Base-by-base conservation (phyloP, 2,329 filamentous ascomycete species). In the Hortaea sp. region DNA sequence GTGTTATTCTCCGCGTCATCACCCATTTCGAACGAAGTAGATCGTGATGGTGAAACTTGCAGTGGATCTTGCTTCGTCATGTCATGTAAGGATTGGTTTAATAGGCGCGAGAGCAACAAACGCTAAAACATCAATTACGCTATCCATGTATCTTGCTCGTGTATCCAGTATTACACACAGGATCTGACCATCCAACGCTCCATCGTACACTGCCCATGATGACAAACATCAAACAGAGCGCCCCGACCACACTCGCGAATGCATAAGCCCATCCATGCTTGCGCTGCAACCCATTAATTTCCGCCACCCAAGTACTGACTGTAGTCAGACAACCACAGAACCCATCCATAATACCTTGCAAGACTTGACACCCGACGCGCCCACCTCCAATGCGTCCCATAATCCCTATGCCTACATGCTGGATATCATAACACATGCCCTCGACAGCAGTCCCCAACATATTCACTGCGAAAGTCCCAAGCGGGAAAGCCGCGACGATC, bases 391-490 rank as follows among this genome's bases (percentile, higher is more conserved):
- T 56, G 1, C 63, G 30, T 2, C 70, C 49, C 54, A 43, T 53
- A 1, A 73, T 42, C 10, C 54, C 57, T 7, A 66, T 46, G 5
- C 58, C 48, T 1, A 78, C 70, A 58, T 87, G 88, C 53, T 88
- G 85, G 43, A 95, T 68, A 59, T 94, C 85, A 70, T 78, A 94
- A 29, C 80, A 77, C 74, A 88, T 81, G 10, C 79, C 88, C 42
- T 94, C 64, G 11, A 95, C 65, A 0, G 75, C 75, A 0, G 86
- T 88, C 4, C 89, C 90, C 10, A 83, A 63, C 4, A 94, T 71
- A 58, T 97, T 97, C 29, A 84, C 87, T 0, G 70, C 67, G 57
- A 95, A 95, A 0, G 90, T 97, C 2, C 90, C 90, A 0, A 95
- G 64, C 0, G 90, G 90, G 54, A 95, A 95, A 0, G 74, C 68